phyloP scores from a whole-genome alignment of 345 rosid species.

The Citrus medica region DNA sequence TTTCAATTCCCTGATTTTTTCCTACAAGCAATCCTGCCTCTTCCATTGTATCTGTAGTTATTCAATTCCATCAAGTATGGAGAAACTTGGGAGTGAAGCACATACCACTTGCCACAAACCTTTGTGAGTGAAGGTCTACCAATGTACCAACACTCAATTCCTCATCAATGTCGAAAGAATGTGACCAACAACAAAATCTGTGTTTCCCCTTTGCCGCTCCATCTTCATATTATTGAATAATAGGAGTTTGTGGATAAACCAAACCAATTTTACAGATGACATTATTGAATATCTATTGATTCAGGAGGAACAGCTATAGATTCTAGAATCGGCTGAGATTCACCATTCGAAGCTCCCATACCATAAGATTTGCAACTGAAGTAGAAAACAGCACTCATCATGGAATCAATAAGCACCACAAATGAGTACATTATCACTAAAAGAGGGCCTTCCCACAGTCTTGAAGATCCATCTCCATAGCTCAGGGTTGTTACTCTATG shows the following conservation, averaged over 20 bases:
- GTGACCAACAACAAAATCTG: slow-evolving; percentile 4
- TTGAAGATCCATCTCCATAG: slow-evolving; percentile 87
- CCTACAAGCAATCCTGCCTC: neutral
- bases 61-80: neutral
- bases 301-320: slow-evolving; percentile 27
- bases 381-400: slow-evolving; percentile 87
- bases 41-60: neutral
- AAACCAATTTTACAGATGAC: slow-evolving; percentile 14
- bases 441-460: slow-evolving; percentile 94
- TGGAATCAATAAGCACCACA: slow-evolving; percentile 78
- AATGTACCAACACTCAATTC: neutral
- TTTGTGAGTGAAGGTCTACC: neutral
- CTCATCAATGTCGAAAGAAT: neutral
- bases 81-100: slow-evolving; percentile 12
- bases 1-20: neutral
- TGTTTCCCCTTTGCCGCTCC: neutral
- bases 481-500: slow-evolving; percentile 86
- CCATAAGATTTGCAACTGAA: slow-evolving; percentile 76
- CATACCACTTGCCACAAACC: neutral
- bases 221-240: slow-evolving; percentile 2
- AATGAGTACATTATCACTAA: slow-evolving; percentile 85
- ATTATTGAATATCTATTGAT: slow-evolving; percentile 24
- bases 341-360: slow-evolving; percentile 42
- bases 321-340: slow-evolving; percentile 50
- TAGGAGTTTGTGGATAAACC: slow-evolving; percentile 5